These are phyloP conservation scores for Cryptococcus jaspeensis DNA, from an alignment of 1,284 basidiomycete species.

Conservation along the genomic window DNA sequence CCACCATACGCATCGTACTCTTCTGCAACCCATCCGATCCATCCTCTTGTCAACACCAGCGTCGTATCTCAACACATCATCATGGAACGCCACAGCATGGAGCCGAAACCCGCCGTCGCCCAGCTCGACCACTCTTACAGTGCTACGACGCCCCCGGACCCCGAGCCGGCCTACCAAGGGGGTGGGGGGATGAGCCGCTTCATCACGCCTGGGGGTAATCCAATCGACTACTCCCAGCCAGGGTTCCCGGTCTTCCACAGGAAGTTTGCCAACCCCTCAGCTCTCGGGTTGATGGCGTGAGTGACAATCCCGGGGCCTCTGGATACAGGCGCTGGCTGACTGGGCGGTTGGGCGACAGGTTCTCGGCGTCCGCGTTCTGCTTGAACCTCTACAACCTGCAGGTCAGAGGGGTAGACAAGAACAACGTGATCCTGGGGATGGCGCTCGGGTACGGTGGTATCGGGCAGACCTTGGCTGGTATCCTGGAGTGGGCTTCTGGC, in stretches of 20 bases:
- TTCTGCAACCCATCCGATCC: too few relatives aligned
- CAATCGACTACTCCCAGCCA: constrained; percentile 51
- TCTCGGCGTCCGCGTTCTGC: constrained; percentile 57
- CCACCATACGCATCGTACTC: too few relatives aligned
- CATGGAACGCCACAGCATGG: too few relatives aligned
- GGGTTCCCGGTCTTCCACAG: constrained; percentile 50
- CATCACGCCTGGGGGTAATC: constrained; percentile 53
- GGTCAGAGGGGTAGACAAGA: constrained; percentile 52
- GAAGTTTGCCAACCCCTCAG: constrained; percentile 57
- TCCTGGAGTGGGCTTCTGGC: constrained; percentile 68
- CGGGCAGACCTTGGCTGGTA: constrained; percentile 61
- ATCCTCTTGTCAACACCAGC: too few relatives aligned
- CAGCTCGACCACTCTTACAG: too few relatives aligned
- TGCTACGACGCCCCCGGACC: too few relatives aligned
- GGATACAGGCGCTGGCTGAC: too few relatives aligned
- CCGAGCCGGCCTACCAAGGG: too few relatives aligned
- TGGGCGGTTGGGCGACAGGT: constrained; percentile 28
- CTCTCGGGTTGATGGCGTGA: constrained; percentile 53
- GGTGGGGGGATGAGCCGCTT: constrained; percentile 24
- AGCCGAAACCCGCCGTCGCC: too few relatives aligned
- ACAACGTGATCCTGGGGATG: constrained; percentile 79
- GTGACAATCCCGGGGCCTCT: constrained; percentile 8
- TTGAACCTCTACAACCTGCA: constrained; percentile 53
- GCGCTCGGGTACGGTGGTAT: constrained; percentile 79
- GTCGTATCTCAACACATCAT: too few relatives aligned